Conservation (phyloP, 1,284 basidiomycete genomes). For the Cutaneotrichosporon dermatis region DNA sequence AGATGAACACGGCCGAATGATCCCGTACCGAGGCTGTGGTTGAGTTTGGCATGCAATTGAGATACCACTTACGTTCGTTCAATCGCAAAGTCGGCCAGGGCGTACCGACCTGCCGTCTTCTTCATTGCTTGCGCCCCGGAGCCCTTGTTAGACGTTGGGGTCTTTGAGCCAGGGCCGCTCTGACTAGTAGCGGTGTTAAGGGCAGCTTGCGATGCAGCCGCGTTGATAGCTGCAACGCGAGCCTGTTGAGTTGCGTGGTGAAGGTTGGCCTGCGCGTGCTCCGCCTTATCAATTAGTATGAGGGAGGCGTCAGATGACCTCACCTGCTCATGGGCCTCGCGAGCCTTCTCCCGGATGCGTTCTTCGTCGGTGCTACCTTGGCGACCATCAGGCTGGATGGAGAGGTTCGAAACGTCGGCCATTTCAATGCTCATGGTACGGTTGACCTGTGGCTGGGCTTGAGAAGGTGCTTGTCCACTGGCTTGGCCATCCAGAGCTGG, state of each 20-base stretch:
- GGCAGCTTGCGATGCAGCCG: slow-evolving; percentile 46
- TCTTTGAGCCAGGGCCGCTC: slow-evolving; percentile 20
- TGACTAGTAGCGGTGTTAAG: slow-evolving; percentile 31
- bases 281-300: slow-evolving; percentile 28
- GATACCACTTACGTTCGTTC: slow-evolving; percentile 49
- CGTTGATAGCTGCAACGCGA: slow-evolving; percentile 49
- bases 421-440: slow-evolving; percentile 44
- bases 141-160: slow-evolving; percentile 17
- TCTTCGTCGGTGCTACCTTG: slow-evolving; percentile 39
- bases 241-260: slow-evolving; percentile 49
- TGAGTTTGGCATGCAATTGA: not conserved
- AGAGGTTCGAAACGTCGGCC: slow-evolving; percentile 35
- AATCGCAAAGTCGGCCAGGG: slow-evolving; percentile 52
- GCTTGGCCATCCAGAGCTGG: too few species aligned
- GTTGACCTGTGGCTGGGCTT: slow-evolving; percentile 15
- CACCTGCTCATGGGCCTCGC: slow-evolving; percentile 48
- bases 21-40: slow-evolving; percentile 69
- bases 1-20: slow-evolving; percentile 93
- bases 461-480: too few species aligned
- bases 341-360: slow-evolving; percentile 44
- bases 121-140: slow-evolving; percentile 33
- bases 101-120: slow-evolving; percentile 54
- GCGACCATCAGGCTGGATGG: slow-evolving; percentile 16
- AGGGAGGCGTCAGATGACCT: too few species aligned
- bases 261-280: slow-evolving; percentile 46